phyloP scores from a whole-genome alignment of 352 stramenopile species.

The Phytophthora multivora region DNA sequence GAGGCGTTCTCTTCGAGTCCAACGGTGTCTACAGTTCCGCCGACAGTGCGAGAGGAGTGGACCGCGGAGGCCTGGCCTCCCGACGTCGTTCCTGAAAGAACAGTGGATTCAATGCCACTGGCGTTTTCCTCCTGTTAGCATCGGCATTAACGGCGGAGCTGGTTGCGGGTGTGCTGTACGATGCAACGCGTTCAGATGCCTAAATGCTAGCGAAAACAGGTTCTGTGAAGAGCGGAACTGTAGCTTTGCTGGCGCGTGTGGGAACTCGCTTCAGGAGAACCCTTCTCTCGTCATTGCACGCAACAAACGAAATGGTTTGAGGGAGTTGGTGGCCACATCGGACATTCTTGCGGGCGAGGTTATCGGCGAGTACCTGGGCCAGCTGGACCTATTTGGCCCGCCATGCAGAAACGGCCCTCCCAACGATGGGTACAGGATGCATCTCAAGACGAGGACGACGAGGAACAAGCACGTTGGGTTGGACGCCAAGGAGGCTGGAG shows the following conservation, averaged over 20 bases:
- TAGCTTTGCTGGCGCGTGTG: background rate
- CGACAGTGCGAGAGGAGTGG: background rate
- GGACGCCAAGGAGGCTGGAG: background rate
- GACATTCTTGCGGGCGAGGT: background rate
- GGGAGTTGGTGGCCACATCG: background rate
- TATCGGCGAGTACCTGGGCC: background rate
- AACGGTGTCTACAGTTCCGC: background rate
- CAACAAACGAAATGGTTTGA: background rate
- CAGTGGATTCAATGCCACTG: background rate
- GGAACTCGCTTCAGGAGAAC: background rate
- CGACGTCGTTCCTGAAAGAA: background rate
- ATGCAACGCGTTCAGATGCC: background rate
- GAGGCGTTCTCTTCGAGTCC: too few relatives aligned
- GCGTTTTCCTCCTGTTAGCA: background rate
- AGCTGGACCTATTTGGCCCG: background rate
- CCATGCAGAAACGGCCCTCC: background rate
- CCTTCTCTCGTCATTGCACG: background rate
- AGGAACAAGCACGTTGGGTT: background rate
- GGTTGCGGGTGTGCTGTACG: background rate
- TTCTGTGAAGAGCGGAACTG: background rate
- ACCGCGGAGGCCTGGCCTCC: background rate
- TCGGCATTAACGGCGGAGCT: background rate
- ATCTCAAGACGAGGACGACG: background rate
- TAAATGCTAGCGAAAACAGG: background rate
- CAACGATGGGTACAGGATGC: background rate